Evolutionary conservation across 225 moss, liverwort and hornwort species (phyloP).

Genomic region (Straminergon stramineum): DNA sequence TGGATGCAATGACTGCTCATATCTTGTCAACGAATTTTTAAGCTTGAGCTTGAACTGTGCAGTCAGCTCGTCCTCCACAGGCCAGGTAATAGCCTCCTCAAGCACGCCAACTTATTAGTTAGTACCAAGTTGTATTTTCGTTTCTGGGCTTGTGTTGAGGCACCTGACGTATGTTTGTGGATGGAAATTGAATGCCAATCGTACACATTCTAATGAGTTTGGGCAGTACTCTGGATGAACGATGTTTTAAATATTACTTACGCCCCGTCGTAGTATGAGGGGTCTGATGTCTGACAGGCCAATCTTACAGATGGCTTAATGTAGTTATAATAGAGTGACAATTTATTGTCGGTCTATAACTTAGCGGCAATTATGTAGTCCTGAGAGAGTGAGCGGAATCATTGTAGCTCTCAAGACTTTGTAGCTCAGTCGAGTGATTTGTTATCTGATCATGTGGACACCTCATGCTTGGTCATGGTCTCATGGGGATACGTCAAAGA

Average conservation of each 20-base stretch:
- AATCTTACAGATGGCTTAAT: not conserved
- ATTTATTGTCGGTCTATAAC: not conserved
- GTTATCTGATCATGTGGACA: not conserved
- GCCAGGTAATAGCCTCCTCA: not conserved
- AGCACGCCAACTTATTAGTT: not conserved
- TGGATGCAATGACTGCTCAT: conserved; percentile 17
- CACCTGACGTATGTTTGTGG: not conserved
- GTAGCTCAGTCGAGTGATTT: not conserved
- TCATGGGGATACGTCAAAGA: not conserved
- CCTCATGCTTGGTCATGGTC: not conserved
- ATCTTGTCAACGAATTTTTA: conserved; percentile 15
- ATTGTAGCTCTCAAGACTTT: not conserved
- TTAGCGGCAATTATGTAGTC: not conserved
- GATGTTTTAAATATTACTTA: not conserved
- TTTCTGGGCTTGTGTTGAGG: not conserved
- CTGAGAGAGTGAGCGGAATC: not conserved
- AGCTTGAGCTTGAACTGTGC: conserved; percentile 17
- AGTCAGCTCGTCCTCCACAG: not conserved
- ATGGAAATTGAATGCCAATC: not conserved
- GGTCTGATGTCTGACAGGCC: not conserved
- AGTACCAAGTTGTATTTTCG: not conserved
- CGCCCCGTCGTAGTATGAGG: not conserved
- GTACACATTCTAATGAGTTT: not conserved
- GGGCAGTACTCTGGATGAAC: not conserved
- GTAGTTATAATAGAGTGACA: not conserved